These are phyloP conservation scores for Alternaria sp. DNA, from an alignment of 2,329 filamentous ascomycete genomes.

Conservation along the genomic window DNA sequence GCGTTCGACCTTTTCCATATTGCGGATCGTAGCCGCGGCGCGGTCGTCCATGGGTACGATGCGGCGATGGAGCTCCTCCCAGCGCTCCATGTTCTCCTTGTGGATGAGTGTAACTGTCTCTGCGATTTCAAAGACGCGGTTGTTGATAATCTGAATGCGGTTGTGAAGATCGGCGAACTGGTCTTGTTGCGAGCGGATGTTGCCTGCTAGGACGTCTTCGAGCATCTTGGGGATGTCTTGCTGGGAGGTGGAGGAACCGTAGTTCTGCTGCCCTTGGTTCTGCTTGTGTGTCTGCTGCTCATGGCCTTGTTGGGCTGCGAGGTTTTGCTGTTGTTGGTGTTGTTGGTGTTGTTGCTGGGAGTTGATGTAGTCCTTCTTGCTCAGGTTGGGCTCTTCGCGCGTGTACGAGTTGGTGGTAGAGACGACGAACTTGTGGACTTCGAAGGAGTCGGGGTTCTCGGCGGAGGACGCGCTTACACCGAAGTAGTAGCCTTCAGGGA, in stretches of 20 bases:
- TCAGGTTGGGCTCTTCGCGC: constrained; percentile 41
- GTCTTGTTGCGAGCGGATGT: constrained; percentile 53
- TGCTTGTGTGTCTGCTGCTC: constrained; percentile 25
- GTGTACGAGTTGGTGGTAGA: constrained; percentile 57
- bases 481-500: constrained; percentile 83
- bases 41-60: constrained; percentile 41
- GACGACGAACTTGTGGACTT: constrained; percentile 85
- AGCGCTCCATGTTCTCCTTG: constrained; percentile 61
- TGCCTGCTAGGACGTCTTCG: constrained; percentile 52
- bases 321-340: constrained; percentile 29
- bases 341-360: constrained; percentile 43
- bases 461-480: constrained; percentile 87
- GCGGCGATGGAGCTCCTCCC: constrained; percentile 58
- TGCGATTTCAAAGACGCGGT: constrained; percentile 70
- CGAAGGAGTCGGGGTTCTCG: constrained; percentile 92
- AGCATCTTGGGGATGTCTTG: constrained; percentile 47
- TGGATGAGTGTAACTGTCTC: constrained; percentile 61
- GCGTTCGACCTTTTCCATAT: constrained; percentile 61
- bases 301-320: constrained; percentile 37
- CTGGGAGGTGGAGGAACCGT: constrained; percentile 24
- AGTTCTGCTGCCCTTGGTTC: constrained; percentile 32
- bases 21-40: constrained; percentile 50
- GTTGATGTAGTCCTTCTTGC: constrained; percentile 30
- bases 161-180: constrained; percentile 88
- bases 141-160: constrained; percentile 75